Conservation (phyloP, 2,329 filamentous ascomycete species). For the Phoma herbarum region DNA sequence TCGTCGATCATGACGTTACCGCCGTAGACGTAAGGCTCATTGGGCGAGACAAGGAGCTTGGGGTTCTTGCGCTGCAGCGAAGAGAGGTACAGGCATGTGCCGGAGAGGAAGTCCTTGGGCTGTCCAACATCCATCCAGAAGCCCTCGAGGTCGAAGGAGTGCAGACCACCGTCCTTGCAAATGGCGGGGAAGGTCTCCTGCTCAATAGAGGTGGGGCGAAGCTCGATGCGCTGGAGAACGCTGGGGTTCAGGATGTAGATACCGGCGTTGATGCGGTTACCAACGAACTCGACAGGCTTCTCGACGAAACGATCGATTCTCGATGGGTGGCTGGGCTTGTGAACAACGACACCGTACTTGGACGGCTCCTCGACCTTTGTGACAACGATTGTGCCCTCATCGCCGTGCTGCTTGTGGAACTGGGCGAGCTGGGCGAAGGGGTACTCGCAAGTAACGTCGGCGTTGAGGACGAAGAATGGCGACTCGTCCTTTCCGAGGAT, state of each 20-base stretch:
- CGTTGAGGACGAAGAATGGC: slow-evolving; percentile 98
- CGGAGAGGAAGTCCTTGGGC: slow-evolving; percentile 96
- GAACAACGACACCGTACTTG: slow-evolving; percentile 98
- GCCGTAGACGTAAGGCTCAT: slow-evolving; percentile 83
- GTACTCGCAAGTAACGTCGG: slow-evolving; percentile 97
- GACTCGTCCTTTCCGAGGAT: slow-evolving; percentile 91
- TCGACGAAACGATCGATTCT: slow-evolving; percentile 99
- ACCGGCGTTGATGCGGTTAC: slow-evolving; percentile 98
- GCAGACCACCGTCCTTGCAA: slow-evolving; percentile 85
- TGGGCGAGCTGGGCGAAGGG: slow-evolving; percentile 88
- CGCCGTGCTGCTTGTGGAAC: slow-evolving; percentile 92
- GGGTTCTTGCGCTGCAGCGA: slow-evolving; percentile 90
- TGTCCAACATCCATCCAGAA: slow-evolving; percentile 99
- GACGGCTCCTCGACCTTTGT: slow-evolving; percentile 99
- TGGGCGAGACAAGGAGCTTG: slow-evolving; percentile 78
- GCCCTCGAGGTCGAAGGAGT: slow-evolving; percentile 95
- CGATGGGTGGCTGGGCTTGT: slow-evolving; percentile 90
- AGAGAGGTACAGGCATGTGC: slow-evolving; percentile 94
- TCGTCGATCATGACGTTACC: slow-evolving; percentile 97
- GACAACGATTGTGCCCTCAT: slow-evolving; percentile 97
- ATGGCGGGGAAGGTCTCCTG: slow-evolving; percentile 98
- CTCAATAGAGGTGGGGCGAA: slow-evolving; percentile 96
- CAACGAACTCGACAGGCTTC: slow-evolving; percentile 98
- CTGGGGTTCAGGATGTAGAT: slow-evolving; percentile 98
- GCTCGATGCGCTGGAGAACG: slow-evolving; percentile 88